Evolutionary conservation across 2,329 filamentous ascomycete species (phyloP).

Genomic region (Ophioceras dolichostomum): DNA sequence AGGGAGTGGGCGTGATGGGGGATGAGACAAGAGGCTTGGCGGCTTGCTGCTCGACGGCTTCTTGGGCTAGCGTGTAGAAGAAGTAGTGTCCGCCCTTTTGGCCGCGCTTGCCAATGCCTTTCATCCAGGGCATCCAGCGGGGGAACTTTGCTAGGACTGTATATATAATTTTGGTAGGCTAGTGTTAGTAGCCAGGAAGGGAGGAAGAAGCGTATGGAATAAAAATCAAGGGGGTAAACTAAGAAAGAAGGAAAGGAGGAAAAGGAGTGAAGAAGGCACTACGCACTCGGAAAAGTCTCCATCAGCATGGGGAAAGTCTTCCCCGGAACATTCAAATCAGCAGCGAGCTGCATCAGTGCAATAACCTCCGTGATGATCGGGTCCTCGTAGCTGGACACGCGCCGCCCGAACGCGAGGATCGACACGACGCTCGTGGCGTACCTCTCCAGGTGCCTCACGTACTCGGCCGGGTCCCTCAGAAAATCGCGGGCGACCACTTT

Average conservation of each 20-base stretch:
- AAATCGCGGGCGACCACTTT: slow-evolving; percentile 39
- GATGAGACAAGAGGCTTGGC: slow-evolving; percentile 10
- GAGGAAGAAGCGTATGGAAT: too few relatives aligned
- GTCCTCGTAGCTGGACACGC: slow-evolving; percentile 35
- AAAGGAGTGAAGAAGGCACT: too few relatives aligned
- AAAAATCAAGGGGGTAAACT: too few relatives aligned
- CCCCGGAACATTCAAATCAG: slow-evolving; percentile 39
- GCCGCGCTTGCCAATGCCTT: slow-evolving; percentile 26
- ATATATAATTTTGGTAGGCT: too few relatives aligned
- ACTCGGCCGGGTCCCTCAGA: slow-evolving; percentile 27
- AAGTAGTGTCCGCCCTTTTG: slow-evolving; percentile 32
- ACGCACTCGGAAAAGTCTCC: slow-evolving; percentile 36
- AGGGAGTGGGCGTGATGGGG: slow-evolving; percentile 18
- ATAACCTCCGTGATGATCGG: slow-evolving; percentile 49
- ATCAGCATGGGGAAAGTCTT: slow-evolving; percentile 44
- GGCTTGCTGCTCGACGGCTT: slow-evolving; percentile 28
- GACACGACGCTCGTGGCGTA: slow-evolving; percentile 40
- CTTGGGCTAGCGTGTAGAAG: slow-evolving; percentile 38
- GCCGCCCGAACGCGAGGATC: slow-evolving; percentile 43
- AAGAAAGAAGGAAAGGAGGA: too few relatives aligned
- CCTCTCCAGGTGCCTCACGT: slow-evolving; percentile 40
- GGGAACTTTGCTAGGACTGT: slow-evolving; percentile 32
- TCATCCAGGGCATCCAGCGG: slow-evolving; percentile 36
- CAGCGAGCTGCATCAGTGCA: slow-evolving; percentile 42
- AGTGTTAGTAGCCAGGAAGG: too few relatives aligned